Base-by-base conservation (phyloP, 306 rosid species). In the Erythrophleum fordii region DNA sequence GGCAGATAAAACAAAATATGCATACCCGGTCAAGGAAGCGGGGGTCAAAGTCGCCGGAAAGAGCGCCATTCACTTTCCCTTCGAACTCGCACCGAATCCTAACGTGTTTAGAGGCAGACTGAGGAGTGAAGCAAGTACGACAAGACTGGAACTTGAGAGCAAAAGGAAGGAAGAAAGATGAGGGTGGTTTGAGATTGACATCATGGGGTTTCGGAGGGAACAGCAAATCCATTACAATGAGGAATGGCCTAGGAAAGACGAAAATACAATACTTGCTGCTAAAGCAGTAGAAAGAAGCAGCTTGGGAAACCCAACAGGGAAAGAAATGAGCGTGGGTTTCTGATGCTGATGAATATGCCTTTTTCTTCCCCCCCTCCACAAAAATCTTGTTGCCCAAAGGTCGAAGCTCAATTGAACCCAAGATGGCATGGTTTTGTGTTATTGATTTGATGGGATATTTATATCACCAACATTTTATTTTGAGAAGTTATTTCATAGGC, bases 11-110 rank as follows among this genome's bases (percentile, higher is more conserved):
- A 7, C 12, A 37, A 34, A 17, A 25, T 16, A n/a, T 28, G 28
- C 23, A 73, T 87, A 94, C 97, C 84, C 97, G 87, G 85, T 95
- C 98, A 20, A 91, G 26, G 83, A 88, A 95, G 75, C 91, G 98
- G 16, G 92, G 79, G 78, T 93, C 97, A 45, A 88, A 88, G 58
- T 91, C 98, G 18, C 89, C 86, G 65, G 95, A 89, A 51, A 88
- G 87, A 82, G 93, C 88, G 44, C 96, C 99, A 77, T 95, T 95
- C 56, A 85, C 73, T 85, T 85, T 88, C 6, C 53, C 85, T 2
- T 95, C 97, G 78, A 93, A 82, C 88, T 95, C 96, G 79, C 91
- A 88, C 28, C 82, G 90, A 76, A 95, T 81, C 49, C 82, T 89
- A 35, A 51, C 67, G 56, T 85, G 76, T 79, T 84, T 92, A 45